Base-by-base conservation (phyloP, 192 early-diverging fungal genomes). In the Backusella circina region DNA sequence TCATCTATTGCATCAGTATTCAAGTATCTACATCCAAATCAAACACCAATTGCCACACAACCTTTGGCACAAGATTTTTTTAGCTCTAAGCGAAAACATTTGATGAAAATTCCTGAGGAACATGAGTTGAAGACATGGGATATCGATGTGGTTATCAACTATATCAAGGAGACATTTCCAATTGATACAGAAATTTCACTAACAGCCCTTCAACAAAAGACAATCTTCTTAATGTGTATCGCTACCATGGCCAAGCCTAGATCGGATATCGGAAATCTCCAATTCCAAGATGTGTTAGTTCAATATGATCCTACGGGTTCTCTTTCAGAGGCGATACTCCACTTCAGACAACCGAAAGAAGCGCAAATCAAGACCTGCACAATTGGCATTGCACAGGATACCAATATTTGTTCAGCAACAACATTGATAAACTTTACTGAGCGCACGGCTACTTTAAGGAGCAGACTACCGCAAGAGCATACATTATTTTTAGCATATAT, bases 231-330 rank as follows among this genome's bases (percentile, higher is more conserved):
- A 5, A 38, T 73, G 1, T 73, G 72, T 15, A 73, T 73, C 7
- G 33, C 30, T n/a, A 73, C 72, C 0, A 65, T 73, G 72, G 65
- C 57, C 57, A 5, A 57, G 31, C 72, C 72, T 18, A 3, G 72
- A 9, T 38, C 33, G n/a, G n/a, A n/a, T n/a, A n/a, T n/a, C n/a
- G n/a, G n/a, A n/a, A n/a, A n/a, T n/a, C n/a, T n/a, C n/a, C 72
- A 73, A n/a, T 65, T 39, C 35, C 33, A 57, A 3, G 72, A 65
- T 65, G 35, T 73, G n/a, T n/a, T n/a, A n/a, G n/a, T 39, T n/a
- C n/a, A n/a, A n/a, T n/a, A n/a, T n/a, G n/a, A n/a, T n/a, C n/a
- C n/a, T n/a, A n/a, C n/a, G n/a, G n/a, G n/a, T n/a, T n/a, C n/a
- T n/a, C n/a, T n/a, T n/a, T n/a, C n/a, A n/a, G n/a, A n/a, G n/a